These are phyloP conservation scores for Backusella liffmaniae DNA, from an alignment of 192 early-diverging fungal genomes.

Conservation along the genomic window DNA sequence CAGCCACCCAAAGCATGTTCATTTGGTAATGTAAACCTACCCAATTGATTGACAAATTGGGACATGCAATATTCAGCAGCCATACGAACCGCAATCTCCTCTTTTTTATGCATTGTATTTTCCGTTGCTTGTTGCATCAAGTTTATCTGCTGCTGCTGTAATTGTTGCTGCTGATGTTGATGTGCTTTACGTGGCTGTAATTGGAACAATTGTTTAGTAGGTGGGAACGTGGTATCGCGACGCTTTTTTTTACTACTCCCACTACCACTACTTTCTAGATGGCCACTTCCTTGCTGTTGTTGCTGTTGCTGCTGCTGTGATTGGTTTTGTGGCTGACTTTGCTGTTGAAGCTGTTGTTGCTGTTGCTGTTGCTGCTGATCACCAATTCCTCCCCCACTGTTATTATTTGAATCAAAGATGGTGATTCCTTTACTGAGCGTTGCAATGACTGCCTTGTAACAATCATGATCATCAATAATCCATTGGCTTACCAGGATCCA, in stretches of 20 bases:
- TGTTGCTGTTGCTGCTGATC: background rate
- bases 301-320: background rate
- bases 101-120: slow-evolving; percentile 28
- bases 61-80: slow-evolving; percentile 75
- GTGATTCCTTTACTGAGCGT: slow-evolving; percentile 71
- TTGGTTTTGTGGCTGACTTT: background rate
- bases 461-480: slow-evolving; percentile 74
- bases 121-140: background rate
- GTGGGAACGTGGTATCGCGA: slow-evolving; percentile 38
- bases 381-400: slow-evolving; percentile 7
- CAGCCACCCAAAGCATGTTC: slow-evolving; percentile 60
- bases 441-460: slow-evolving; percentile 61
- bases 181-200: slow-evolving; percentile 24
- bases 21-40: slow-evolving; percentile 66
- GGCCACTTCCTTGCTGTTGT: background rate
- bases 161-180: background rate
- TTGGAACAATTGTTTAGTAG: slow-evolving; percentile 40
- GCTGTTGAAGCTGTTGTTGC: background rate
- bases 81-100: slow-evolving; percentile 62
- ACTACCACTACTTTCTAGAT: slow-evolving; percentile 6
- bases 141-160: background rate
- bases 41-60: slow-evolving; percentile 67
- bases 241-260: slow-evolving; percentile 35
- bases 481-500: slow-evolving; percentile 77
- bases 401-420: slow-evolving; percentile 43